Percentiles rank a stretch among this genome's conserved stretches.
These are phyloP conservation scores for Populus simonii DNA, from an alignment of 345 rosid species.

Conservation along the genomic window DNA sequence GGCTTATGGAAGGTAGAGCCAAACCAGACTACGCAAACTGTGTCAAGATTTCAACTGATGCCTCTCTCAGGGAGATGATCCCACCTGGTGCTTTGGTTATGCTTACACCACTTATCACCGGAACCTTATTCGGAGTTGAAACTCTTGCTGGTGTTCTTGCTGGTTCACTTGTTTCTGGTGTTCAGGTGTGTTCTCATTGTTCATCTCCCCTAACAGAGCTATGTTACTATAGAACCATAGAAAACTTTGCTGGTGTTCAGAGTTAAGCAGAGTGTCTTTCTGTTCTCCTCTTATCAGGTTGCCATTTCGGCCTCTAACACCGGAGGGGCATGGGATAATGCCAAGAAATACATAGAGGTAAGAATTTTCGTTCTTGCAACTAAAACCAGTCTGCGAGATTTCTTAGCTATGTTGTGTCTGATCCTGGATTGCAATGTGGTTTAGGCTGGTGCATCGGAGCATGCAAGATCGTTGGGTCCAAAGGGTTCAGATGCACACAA, in stretches of 20 bases:
- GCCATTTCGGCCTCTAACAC: conserved; percentile 79
- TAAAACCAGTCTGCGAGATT: not conserved
- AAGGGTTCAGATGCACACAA: conserved; percentile 72
- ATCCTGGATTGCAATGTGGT: not conserved
- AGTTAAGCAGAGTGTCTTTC: not conserved
- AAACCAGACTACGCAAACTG: conserved; percentile 70
- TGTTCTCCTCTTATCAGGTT: conserved; percentile 27
- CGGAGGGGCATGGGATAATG: conserved; percentile 74
- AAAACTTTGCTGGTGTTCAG: not conserved
- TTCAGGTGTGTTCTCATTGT: conserved; percentile 35
- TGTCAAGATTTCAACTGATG: conserved; percentile 73
- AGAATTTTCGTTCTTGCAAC: not conserved
- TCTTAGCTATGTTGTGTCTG: not conserved
- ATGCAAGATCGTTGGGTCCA: conserved; percentile 57
- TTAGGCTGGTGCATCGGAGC: conserved; percentile 59
- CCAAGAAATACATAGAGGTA: conserved; percentile 76
- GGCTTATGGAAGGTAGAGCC: conserved; percentile 58
- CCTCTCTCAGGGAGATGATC: conserved; percentile 63
- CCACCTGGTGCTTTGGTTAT: conserved; percentile 71
- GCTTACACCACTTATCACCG: conserved; percentile 59
- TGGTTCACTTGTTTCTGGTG: conserved; percentile 68
- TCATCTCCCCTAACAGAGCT: not conserved
- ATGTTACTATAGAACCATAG: not conserved
- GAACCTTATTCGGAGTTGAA: conserved; percentile 64
- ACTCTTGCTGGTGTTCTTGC: conserved; percentile 73